Conservation (phyloP, 345 rosid species). For the Psidium guajava region DNA sequence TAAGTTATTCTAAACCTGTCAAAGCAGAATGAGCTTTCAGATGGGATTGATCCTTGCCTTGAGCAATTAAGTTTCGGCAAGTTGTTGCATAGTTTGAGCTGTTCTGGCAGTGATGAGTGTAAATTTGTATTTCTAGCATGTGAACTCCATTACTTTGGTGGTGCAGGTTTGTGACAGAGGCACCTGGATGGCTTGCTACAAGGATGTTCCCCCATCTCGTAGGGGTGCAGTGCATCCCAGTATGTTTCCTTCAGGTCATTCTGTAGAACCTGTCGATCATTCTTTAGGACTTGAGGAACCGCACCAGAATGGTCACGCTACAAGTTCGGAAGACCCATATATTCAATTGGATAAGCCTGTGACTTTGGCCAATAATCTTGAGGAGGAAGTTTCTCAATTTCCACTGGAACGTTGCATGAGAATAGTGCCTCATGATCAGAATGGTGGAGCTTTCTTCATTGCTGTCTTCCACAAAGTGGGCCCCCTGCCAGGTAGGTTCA, state of each 20-base stretch:
- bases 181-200: conserved; percentile 63
- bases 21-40: background rate
- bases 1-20: background rate
- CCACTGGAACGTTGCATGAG: conserved; percentile 85
- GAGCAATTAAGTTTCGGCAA: background rate
- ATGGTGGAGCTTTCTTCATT: conserved; percentile 86
- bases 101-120: background rate
- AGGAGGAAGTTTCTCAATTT: conserved; percentile 56
- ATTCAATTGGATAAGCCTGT: conserved; percentile 9
- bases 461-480: conserved; percentile 75
- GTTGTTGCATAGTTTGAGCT: background rate
- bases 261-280: conserved; percentile 10
- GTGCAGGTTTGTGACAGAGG: conserved; percentile 63
- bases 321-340: conserved; percentile 16
- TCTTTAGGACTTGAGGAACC: background rate
- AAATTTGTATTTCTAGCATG: background rate
- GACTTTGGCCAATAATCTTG: conserved; percentile 19
- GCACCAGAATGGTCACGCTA: conserved; percentile 16
- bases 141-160: background rate
- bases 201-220: conserved; percentile 39
- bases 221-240: conserved; percentile 47
- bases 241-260: conserved; percentile 77
- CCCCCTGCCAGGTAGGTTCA: conserved; percentile 49
- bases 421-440: conserved; percentile 94
- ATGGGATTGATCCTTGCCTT: background rate